A percentile compares a stretch with the other conserved stretches of the same genome.
These are phyloP conservation scores for Starmerella powellii DNA, from an alignment of 805 yeast species.

Conservation along the genomic window DNA sequence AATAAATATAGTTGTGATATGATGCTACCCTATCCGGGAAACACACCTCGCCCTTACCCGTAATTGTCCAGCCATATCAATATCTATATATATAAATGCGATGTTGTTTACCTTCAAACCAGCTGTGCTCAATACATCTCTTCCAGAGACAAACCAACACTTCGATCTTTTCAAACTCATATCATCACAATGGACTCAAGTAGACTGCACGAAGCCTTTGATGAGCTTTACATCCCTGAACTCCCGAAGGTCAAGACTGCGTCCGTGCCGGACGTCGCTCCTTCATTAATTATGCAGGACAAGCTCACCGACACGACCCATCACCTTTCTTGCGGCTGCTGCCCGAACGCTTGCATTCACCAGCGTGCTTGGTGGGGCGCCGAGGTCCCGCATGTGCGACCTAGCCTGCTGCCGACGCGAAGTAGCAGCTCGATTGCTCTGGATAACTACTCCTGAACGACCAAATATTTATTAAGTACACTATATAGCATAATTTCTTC, in stretches of 20 bases:
- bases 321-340: slow-evolving; percentile 34
- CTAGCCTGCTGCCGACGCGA: slow-evolving; percentile 19
- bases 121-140: background rate
- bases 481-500: no score
- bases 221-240: slow-evolving; percentile 41
- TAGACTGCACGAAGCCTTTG: slow-evolving; percentile 31
- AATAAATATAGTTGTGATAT: slow-evolving; percentile 5
- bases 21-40: slow-evolving; percentile 3
- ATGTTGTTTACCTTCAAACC: background rate
- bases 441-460: slow-evolving; percentile 10
- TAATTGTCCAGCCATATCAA: slow-evolving; percentile 11
- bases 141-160: background rate
- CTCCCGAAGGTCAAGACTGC: slow-evolving; percentile 19
- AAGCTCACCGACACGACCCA: slow-evolving; percentile 40
- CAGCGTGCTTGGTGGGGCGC: slow-evolving; percentile 32
- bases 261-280: slow-evolving; percentile 41
- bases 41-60: slow-evolving; percentile 4
- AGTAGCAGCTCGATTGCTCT: slow-evolving; percentile 19
- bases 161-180: background rate
- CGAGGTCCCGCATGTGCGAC: slow-evolving; percentile 20
- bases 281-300: slow-evolving; percentile 48
- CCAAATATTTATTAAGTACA: no score
- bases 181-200: slow-evolving; percentile 35
- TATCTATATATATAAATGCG: slow-evolving; percentile 6
- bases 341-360: slow-evolving; percentile 32